These are phyloP conservation scores for Oryza longistaminata DNA, from an alignment of 176 grass and related monocot species.

Conservation along the genomic window DNA sequence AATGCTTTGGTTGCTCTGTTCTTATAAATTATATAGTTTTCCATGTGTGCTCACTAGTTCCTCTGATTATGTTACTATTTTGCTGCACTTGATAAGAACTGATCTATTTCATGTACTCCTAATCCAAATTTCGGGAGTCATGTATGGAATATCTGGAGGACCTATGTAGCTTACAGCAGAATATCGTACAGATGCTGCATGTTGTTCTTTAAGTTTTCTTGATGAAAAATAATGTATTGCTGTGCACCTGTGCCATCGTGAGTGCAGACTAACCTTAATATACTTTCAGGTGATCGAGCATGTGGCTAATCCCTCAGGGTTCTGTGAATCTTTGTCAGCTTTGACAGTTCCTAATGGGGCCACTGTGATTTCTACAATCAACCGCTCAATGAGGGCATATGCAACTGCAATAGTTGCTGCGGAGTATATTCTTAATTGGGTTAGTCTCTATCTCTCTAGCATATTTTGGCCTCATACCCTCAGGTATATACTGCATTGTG, in stretches of 20 bases:
- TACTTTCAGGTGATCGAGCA: conserved; percentile 93
- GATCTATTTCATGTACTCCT: conserved; percentile 5
- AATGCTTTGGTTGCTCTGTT: background rate
- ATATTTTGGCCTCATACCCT: conserved; percentile 14
- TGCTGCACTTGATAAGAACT: background rate
- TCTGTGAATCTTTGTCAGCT: conserved; percentile 78
- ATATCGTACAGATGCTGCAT: background rate
- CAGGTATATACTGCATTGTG: conserved; percentile 21
- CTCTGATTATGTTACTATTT: background rate
- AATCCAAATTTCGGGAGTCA: background rate
- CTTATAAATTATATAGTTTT: conserved; percentile 5
- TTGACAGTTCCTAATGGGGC: conserved; percentile 67
- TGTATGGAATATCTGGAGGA: conserved; percentile 16
- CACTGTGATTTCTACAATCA: conserved; percentile 89
- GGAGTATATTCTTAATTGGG: conserved; percentile 94
- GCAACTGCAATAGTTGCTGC: conserved; percentile 82
- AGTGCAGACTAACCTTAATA: conserved; percentile 24
- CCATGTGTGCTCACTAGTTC: background rate
- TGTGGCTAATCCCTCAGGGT: conserved; percentile 72
- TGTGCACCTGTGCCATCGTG: background rate
- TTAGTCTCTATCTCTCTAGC: conserved; percentile 33
- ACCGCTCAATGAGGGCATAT: conserved; percentile 92
- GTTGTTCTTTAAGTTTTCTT: conserved; percentile 3
- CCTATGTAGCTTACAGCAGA: background rate
- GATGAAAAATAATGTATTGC: conserved; percentile 4